phyloP scores from a whole-genome alignment of 1,284 basidiomycete species.

The Austroboletus novae-zelandiae region DNA sequence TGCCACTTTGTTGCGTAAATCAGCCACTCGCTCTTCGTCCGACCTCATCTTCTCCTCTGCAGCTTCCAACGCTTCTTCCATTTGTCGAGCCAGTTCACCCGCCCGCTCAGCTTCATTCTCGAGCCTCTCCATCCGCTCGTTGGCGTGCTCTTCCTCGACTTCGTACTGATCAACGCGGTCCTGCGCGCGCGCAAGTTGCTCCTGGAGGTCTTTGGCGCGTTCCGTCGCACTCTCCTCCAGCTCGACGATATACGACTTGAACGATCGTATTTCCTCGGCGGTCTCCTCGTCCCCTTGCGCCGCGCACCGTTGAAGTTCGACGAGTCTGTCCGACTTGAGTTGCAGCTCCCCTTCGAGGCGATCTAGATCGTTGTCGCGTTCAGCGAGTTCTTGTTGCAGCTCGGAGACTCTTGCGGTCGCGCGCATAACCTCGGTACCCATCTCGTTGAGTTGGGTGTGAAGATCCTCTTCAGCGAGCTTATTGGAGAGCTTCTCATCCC shows the following conservation, averaged over 20 bases:
- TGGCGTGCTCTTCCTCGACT: constrained; percentile 45
- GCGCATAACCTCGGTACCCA: constrained; percentile 29
- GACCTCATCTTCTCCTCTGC: constrained; percentile 62
- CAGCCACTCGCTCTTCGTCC: constrained; percentile 54
- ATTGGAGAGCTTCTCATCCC: constrained; percentile 46
- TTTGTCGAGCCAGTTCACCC: constrained; percentile 54
- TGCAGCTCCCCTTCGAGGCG: constrained; percentile 35
- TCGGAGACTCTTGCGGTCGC: constrained; percentile 30
- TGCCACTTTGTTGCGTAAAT: constrained; percentile 51
- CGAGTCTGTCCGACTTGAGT: constrained; percentile 38
- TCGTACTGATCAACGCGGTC: constrained; percentile 46
- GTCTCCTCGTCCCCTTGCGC: constrained; percentile 38
- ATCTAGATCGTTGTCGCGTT: constrained; percentile 20
- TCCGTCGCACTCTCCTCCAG: constrained; percentile 52
- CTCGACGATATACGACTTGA: constrained; percentile 51
- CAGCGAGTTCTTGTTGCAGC: constrained; percentile 35
- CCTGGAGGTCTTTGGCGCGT: constrained; percentile 51
- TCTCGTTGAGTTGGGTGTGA: constrained; percentile 29
- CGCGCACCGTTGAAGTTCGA: constrained; percentile 33
- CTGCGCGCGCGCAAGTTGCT: constrained; percentile 45
- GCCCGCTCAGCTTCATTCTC: constrained; percentile 52
- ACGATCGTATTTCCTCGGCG: constrained; percentile 39
- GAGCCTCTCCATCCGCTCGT: constrained; percentile 48
- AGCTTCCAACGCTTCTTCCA: constrained; percentile 71
- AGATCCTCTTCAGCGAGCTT: constrained; percentile 33